Evolutionary conservation across 495 filamentous ascomycete genomes (phyloP), one percentile per base, ranked within the genome.

Genomic region (Darksidea phi): DNA sequence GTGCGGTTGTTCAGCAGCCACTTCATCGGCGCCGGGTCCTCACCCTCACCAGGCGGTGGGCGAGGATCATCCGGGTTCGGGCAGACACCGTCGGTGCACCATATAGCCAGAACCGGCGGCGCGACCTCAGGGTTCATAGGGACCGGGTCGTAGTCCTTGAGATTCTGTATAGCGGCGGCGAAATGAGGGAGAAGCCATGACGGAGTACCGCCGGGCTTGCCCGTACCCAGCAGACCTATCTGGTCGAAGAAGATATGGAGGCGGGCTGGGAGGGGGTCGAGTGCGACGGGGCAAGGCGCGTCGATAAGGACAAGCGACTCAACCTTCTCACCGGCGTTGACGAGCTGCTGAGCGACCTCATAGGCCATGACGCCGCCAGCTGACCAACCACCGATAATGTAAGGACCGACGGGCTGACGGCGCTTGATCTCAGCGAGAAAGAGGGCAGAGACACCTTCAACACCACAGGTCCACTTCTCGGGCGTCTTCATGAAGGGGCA

Each of bases 351-450:
- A 26, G 84, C 84, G 21, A 89, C 87, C 69, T 95, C 90, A 70
- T 89, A 96, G 23, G 91, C 91, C 63, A 92, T 86, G 34, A 94
- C 89, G 42, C 91, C 91, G 50, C 91, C 91, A 8, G 90, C 91
- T 20, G 86, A 90, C 91, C 91, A 96, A 15, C 81, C 86, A 51
- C 84, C 84, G 38, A 87, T 73, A 67, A 81, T 77, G 72, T 87
- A 87, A 4, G 84, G 84, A 77, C 90, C 90, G 45, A 84, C 80
- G 0, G 91, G 84, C 75, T 91, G 79, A 32, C 88, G 84, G 59
- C 89, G 83, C 10, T 83, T 86, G 58, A 89, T 87, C 66, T 87
- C 79, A 23, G 81, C 79, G 12, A 86, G 74, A 62, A 84, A 86
- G n/a, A 80, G 75, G 17, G 77, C 75, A 20, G 82, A 82, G 28